Evolutionary conservation across 495 filamentous ascomycete genomes (phyloP), one percentile per base, ranked within the genome.

Genomic region (Gamarada debralockiae): DNA sequence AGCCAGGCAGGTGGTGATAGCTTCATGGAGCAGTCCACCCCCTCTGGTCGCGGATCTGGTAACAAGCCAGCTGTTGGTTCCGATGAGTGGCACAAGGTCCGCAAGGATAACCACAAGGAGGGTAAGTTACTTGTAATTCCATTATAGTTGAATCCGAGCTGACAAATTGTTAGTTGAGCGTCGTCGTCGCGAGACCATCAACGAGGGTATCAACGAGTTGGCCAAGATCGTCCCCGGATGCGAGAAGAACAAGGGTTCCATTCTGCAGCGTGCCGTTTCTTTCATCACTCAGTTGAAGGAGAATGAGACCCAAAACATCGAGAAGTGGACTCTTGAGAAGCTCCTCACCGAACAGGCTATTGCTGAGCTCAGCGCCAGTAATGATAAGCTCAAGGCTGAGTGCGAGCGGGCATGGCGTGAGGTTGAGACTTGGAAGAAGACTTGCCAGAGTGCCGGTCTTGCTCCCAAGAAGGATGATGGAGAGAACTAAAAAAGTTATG

Each of bases 21-120:
- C 59, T 50, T 67, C 66, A 49, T 61, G 58, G 57, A 64, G 13
- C 38, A 45, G 15, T 49, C 43, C 48, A 55, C 60, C 15, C 51
- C 53, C 10, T 38, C 36, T 43, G 57, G 51, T 27, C 42, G 57
- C 46, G 29, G 43, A 20, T 44, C 49, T 7, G 24, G 5, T 61
- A 60, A n/a, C 48, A 97, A 97, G 69, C 93, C 92, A 18, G 82
- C 87, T 6, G 93, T 98, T 22, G 93, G 93, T 6, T 92, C 91
- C 1, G 92, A 96, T 24, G 93, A 98, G 65, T 98, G 93, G 93
- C 93, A 98, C 69, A 93, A 92, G 68, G 84, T 96, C 55, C 83
- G 93, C 59, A 92, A 92, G 66, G 95, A 98, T 65, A 98, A 97
- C 62, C 93, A 98, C 73, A 98, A 98, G 80, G 93, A 98, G 78